These are phyloP conservation scores for Brassica hybrid DNA, from an alignment of 441 rosid genomes.

Conservation along the genomic window DNA sequence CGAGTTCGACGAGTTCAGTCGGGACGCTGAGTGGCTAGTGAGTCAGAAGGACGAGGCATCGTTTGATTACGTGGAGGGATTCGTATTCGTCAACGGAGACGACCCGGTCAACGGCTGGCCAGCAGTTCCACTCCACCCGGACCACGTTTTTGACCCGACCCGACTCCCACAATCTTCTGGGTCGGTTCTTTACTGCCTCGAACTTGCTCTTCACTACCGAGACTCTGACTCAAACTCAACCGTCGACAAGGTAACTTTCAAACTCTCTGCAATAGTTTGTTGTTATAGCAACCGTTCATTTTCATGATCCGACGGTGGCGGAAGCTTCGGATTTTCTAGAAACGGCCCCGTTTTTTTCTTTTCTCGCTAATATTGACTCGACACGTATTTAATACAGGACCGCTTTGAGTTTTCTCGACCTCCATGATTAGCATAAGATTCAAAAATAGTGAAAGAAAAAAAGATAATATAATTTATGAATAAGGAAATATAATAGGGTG, in stretches of 20 bases:
- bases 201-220: conserved; percentile 70
- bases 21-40: conserved; percentile 84
- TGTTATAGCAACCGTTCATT: background rate
- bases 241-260: conserved; percentile 64
- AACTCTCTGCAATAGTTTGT: background rate
- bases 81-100: conserved; percentile 78
- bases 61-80: conserved; percentile 91
- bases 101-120: conserved; percentile 92
- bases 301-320: too few relatives aligned
- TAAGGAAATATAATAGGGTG: conserved; percentile 16
- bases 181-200: conserved; percentile 88
- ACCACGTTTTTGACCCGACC: conserved; percentile 51
- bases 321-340: conserved; percentile 18
- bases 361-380: conserved; percentile 13
- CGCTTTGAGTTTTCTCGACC: conserved; percentile 36
- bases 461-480: background rate
- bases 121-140: conserved; percentile 57
- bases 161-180: conserved; percentile 57
- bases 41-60: conserved; percentile 55
- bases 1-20: conserved; percentile 70
- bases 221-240: conserved; percentile 47
- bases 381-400: conserved; percentile 41
- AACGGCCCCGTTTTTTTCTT: conserved; percentile 10
- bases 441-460: background rate
- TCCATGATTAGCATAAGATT: conserved; percentile 33